Evolutionary conservation across 177 flowering plant species (phyloP).

Genomic region (Vitis hybrid): DNA sequence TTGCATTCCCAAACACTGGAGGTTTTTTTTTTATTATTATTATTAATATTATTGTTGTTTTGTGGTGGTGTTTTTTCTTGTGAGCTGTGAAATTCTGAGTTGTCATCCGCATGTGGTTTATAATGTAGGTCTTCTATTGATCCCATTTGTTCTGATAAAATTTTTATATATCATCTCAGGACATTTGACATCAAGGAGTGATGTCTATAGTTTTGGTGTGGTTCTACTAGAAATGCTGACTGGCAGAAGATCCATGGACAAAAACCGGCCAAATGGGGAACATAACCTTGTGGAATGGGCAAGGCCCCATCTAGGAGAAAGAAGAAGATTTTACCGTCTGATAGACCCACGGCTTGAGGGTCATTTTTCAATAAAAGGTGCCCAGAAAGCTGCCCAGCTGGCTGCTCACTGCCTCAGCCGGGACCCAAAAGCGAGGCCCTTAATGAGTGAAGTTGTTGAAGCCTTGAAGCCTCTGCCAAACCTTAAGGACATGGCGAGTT

Average conservation of each 20-base stretch:
- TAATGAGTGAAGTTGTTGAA: slow-evolving; percentile 90
- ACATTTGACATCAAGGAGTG: slow-evolving; percentile 87
- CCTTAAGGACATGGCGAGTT: slow-evolving; percentile 95
- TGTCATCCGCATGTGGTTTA: no score
- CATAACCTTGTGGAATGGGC: slow-evolving; percentile 97
- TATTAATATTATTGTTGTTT: no score
- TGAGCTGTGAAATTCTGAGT: no score
- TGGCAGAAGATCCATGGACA: slow-evolving; percentile 96
- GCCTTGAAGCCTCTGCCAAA: slow-evolving; percentile 67
- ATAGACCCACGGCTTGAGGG: slow-evolving; percentile 90
- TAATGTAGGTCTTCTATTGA: no score
- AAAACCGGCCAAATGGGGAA: slow-evolving; percentile 87
- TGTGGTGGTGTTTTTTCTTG: no score
- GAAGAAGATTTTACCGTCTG: slow-evolving; percentile 63
- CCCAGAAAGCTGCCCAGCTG: slow-evolving; percentile 80
- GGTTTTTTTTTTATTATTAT: no score
- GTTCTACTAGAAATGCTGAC: slow-evolving; percentile 88
- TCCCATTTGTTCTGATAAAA: no score
- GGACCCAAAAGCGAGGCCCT: slow-evolving; percentile 80
- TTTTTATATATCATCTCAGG: slow-evolving; percentile 37
- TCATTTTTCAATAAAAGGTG: slow-evolving; percentile 88
- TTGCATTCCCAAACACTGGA: no score
- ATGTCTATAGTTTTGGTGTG: slow-evolving; percentile 93
- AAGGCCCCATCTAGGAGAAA: slow-evolving; percentile 77
- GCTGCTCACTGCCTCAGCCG: slow-evolving; percentile 88